Percentiles rank a stretch among this genome's conserved stretches.
These are phyloP conservation scores for Atkinsonella texensis DNA, from an alignment of 2,329 filamentous ascomycete genomes.

Conservation along the genomic window DNA sequence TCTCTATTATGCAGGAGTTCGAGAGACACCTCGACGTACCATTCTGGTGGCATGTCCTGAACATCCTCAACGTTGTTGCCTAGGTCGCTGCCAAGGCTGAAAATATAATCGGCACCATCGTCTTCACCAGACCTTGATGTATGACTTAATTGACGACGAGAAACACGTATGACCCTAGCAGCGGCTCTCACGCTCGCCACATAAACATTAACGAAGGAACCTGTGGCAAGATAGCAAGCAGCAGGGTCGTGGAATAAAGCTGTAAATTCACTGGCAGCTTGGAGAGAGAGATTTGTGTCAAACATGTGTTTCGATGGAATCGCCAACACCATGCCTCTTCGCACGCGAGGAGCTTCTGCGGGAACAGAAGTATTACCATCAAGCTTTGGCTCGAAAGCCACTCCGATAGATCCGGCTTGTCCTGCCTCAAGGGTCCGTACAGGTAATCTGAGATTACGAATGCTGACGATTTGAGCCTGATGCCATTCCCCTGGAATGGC, in stretches of 20 bases:
- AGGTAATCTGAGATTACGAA: constrained; percentile 76
- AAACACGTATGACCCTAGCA: constrained; percentile 57
- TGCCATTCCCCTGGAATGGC: constrained; percentile 61
- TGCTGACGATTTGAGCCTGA: constrained; percentile 66
- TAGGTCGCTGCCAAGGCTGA: constrained; percentile 40
- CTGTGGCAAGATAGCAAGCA: constrained; percentile 50
- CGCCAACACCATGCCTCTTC: constrained; percentile 77
- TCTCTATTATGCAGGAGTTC: constrained; percentile 59
- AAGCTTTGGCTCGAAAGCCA: constrained; percentile 42
- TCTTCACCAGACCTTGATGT: constrained; percentile 16
- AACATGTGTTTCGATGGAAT: constrained; percentile 47
- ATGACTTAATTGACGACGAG: constrained; percentile 13
- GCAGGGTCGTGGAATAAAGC: constrained; percentile 58
- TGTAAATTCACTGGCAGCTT: constrained; percentile 55
- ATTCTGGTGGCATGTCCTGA: constrained; percentile 11
- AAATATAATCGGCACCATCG: constrained; percentile 42
- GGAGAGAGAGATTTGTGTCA: constrained; percentile 43
- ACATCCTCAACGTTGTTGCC: constrained; percentile 23
- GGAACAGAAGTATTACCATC: constrained; percentile 1
- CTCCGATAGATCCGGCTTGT: constrained; percentile 81
- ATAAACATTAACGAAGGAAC: constrained; percentile 69
- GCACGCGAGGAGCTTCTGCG: constrained; percentile 30
- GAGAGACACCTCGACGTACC: constrained; percentile 43
- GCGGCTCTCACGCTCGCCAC: constrained; percentile 76
- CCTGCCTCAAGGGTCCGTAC: constrained; percentile 64